phyloP scores from a whole-genome alignment of 805 yeast genomes.

The Metschnikowia colocasiae region DNA sequence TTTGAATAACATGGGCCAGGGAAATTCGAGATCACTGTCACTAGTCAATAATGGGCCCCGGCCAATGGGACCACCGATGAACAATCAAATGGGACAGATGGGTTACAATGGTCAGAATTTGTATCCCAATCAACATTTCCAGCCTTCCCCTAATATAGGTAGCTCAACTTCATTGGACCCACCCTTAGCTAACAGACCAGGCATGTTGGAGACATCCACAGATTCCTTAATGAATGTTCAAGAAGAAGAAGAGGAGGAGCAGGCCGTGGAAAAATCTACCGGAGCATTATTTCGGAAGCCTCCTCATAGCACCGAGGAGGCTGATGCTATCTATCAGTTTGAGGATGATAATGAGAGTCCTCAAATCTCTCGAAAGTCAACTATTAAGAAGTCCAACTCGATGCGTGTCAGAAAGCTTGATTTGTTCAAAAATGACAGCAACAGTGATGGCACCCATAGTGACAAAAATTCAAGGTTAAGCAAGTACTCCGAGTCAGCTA shows the following conservation, averaged over 20 bases:
- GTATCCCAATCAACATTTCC: neutral
- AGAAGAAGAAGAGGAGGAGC: conserved; percentile 20
- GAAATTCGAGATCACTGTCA: conserved; percentile 2
- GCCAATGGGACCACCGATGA: neutral
- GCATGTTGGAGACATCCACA: conserved; percentile 8
- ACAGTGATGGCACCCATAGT: neutral
- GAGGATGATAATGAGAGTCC: conserved; percentile 26
- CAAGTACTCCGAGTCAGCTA: neutral
- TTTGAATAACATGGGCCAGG: conserved; percentile 7
- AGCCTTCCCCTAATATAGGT: neutral
- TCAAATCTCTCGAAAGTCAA: conserved; percentile 36
- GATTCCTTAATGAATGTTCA: conserved; percentile 18
- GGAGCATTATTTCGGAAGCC: neutral
- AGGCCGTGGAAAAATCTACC: conserved; percentile 1
- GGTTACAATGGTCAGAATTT: neutral
- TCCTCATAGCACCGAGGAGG: conserved; percentile 6
- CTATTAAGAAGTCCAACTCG: conserved; percentile 38
- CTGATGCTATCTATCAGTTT: conserved; percentile 31
- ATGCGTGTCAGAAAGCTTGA: conserved; percentile 40
- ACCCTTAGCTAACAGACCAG: neutral
- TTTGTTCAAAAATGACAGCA: conserved; percentile 21
- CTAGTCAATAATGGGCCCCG: neutral
- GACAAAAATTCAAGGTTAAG: neutral
- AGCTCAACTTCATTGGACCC: conserved; percentile 2
- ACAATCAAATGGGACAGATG: neutral